phyloP scores from a whole-genome alignment of 805 yeast genomes.

The Candida xiaguanensis region DNA sequence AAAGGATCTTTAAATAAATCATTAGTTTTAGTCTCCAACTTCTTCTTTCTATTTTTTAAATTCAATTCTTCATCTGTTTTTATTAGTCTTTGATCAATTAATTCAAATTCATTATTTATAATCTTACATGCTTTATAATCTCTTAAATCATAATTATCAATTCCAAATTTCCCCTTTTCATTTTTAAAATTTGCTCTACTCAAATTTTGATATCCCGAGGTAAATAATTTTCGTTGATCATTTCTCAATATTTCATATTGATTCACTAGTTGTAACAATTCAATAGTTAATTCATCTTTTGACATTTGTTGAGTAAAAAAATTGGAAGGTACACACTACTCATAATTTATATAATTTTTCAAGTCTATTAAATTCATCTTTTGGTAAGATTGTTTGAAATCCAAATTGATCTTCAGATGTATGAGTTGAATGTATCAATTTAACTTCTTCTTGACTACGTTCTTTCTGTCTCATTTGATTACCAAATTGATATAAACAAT shows the following conservation, averaged over 20 bases:
- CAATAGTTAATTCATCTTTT: slow-evolving; percentile 13
- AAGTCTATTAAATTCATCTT: slow-evolving; percentile 39
- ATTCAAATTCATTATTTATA: slow-evolving; percentile 7
- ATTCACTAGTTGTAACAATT: slow-evolving; percentile 28
- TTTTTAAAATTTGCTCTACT: slow-evolving; percentile 44
- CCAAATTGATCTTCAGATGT: slow-evolving; percentile 28
- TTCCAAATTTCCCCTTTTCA: slow-evolving; percentile 31
- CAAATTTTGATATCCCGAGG: slow-evolving; percentile 36
- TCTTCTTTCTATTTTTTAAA: slow-evolving; percentile 10
- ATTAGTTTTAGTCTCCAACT: slow-evolving; percentile 2
- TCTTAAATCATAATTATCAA: slow-evolving; percentile 39
- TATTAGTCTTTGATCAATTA: slow-evolving; percentile 9
- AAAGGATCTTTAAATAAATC: slow-evolving; percentile 28
- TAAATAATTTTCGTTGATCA: slow-evolving; percentile 18
- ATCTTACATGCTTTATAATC: slow-evolving; percentile 23
- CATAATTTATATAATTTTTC: slow-evolving; percentile 36
- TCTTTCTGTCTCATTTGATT: slow-evolving; percentile 47
- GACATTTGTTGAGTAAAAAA: slow-evolving; percentile 3
- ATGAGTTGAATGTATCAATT: slow-evolving; percentile 40
- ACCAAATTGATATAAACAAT: slow-evolving; percentile 51
- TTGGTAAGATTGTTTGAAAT: slow-evolving; percentile 44
- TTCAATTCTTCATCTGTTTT: slow-evolving; percentile 1
- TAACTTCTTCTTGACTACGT: slow-evolving; percentile 52
- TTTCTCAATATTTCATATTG: slow-evolving; percentile 27
- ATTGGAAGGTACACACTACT: not conserved